Evolutionary conservation across 2,329 filamentous ascomycete species (phyloP).

Genomic region (Thielaviopsis punctulata): DNA sequence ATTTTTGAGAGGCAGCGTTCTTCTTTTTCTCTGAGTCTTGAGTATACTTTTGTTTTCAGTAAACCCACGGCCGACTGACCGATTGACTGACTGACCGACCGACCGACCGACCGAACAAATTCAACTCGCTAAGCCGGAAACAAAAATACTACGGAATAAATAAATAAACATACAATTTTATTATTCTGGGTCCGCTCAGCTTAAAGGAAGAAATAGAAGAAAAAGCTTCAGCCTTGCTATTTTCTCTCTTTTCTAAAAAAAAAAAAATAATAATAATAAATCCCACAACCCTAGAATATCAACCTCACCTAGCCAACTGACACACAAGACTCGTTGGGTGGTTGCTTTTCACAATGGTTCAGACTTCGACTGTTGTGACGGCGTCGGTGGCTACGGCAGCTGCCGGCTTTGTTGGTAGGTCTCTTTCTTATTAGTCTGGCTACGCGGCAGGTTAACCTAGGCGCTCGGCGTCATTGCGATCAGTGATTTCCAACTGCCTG

Average conservation of each 20-base stretch:
- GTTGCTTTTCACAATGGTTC: constrained; percentile 23
- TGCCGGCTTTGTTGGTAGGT: constrained; percentile 41
- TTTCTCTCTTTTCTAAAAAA: constrained; percentile 1
- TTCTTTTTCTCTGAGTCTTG: too few species aligned
- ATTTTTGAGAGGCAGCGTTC: too few species aligned
- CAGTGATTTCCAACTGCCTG: too few species aligned
- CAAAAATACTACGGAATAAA: neutral
- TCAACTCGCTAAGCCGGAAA: neutral
- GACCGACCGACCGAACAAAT: neutral
- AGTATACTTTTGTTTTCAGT: too few species aligned
- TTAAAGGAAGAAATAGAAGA: too few species aligned
- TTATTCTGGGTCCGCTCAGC: neutral
- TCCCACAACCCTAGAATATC: constrained; percentile 2
- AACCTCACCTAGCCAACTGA: too few species aligned
- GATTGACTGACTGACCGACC: neutral
- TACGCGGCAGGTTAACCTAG: too few species aligned
- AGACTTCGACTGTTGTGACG: constrained; percentile 38
- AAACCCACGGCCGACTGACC: too few species aligned
- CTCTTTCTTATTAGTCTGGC: too few species aligned
- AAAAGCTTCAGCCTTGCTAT: neutral
- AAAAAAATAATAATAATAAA: neutral
- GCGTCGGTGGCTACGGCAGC: constrained; percentile 44
- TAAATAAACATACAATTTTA: too few species aligned
- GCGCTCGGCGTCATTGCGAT: too few species aligned
- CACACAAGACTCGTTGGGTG: neutral